A percentile compares a stretch with the other conserved stretches of the same genome.
phyloP scores from a whole-genome alignment of 331 rosid species.

The Cucumis variabilis region DNA sequence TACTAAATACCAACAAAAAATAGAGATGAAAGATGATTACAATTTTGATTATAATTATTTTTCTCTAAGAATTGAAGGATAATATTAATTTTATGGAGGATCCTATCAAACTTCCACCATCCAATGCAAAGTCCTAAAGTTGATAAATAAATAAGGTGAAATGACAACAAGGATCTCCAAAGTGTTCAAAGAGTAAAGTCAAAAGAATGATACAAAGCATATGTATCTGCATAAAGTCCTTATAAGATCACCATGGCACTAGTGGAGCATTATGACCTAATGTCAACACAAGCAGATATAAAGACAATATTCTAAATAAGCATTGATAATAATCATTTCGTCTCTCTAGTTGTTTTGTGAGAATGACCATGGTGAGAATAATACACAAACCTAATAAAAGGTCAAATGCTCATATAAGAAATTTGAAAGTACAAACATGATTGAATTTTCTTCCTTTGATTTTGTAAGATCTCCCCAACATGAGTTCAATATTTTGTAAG shows the following conservation, averaged over 20 bases:
- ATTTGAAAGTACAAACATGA: too few species aligned
- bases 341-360: neutral
- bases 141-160: neutral
- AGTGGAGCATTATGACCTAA: neutral
- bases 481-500: neutral
- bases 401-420: too few species aligned
- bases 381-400: too few species aligned
- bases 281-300: neutral
- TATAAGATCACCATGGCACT: neutral
- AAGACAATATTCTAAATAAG: neutral
- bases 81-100: neutral
- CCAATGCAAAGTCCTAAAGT: neutral
- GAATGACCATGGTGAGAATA: neutral
- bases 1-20: neutral
- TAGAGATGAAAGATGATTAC: neutral
- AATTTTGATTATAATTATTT: neutral
- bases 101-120: neutral
- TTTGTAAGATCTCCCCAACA: too few species aligned
- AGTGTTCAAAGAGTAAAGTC: neutral
- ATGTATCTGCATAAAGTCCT: neutral
- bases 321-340: neutral
- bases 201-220: conserved; percentile 2
- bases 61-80: neutral
- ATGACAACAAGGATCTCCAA: neutral
- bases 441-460: neutral